phyloP scores from a whole-genome alignment of 225 moss, liverwort and hornwort species.

The Polytrichum commune region DNA sequence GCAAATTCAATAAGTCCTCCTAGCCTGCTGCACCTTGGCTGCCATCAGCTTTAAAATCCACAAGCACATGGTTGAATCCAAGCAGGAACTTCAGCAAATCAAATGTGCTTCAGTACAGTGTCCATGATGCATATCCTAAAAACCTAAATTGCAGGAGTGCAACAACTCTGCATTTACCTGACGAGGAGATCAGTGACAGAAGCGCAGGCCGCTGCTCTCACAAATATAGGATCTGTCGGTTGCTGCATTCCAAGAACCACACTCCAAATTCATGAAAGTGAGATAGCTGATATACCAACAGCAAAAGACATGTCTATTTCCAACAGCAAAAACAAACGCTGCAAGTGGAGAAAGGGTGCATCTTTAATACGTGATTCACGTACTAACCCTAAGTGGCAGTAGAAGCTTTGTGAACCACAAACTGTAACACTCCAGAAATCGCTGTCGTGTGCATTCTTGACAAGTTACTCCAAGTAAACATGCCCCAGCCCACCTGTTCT shows the following conservation, averaged over 20 bases:
- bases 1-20: conserved; percentile 82
- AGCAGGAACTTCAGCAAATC: not conserved
- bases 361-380: not conserved
- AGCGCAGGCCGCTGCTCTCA: conserved; percentile 97
- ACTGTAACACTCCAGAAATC: conserved; percentile 83
- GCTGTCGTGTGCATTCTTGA: conserved; percentile 96
- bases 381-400: conserved; percentile 71
- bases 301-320: no score
- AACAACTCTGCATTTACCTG: conserved; percentile 44
- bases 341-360: no score
- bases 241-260: conserved; percentile 67
- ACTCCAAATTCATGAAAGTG: conserved; percentile 13
- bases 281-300: not conserved
- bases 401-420: conserved; percentile 92
- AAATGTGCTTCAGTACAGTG: no score
- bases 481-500: conserved; percentile 95
- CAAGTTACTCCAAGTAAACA: conserved; percentile 93
- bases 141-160: not conserved
- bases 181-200: conserved; percentile 89
- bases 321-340: no score
- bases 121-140: no score
- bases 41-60: not conserved
- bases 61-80: not conserved
- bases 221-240: conserved; percentile 94
- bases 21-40: conserved; percentile 49